Conservation (phyloP, 2,329 filamentous ascomycete genomes). For the Neurospora sp. region DNA sequence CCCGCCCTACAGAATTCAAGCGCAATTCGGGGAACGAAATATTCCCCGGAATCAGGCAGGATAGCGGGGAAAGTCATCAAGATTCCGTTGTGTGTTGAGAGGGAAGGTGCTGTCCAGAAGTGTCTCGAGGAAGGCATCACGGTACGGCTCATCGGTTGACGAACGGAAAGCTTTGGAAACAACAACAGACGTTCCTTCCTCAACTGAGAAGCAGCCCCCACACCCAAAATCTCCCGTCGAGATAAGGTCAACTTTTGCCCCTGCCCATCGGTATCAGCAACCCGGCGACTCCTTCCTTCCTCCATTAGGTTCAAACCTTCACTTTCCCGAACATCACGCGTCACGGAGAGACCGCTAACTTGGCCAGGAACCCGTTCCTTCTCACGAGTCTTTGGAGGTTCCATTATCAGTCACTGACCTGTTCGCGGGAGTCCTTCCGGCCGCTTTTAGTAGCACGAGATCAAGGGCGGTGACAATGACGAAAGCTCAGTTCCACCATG, state of each 20-base stretch:
- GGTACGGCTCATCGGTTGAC: too few species aligned
- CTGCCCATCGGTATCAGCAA: too few species aligned
- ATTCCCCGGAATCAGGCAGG: neutral
- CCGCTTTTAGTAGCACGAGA: neutral
- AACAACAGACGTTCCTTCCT: neutral
- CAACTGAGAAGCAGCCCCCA: neutral
- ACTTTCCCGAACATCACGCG: neutral
- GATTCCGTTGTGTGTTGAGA: neutral
- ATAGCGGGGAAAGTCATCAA: neutral
- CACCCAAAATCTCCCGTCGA: neutral
- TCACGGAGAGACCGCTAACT: neutral
- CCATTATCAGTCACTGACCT: neutral
- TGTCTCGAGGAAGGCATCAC: neutral
- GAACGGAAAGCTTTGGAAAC: neutral
- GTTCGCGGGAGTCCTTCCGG: neutral
- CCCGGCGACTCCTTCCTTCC: neutral
- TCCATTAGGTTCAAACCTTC: neutral
- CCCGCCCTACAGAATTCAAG: too few species aligned
- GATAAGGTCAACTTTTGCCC: neutral
- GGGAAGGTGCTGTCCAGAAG: neutral
- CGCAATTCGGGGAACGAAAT: too few species aligned
- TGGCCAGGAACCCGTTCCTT: neutral
- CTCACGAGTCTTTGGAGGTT: neutral
- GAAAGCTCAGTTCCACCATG: neutral
- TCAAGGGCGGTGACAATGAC: neutral